Evolutionary conservation across 257 asterid species (phyloP).

Genomic region (Rhazya stricta): DNA sequence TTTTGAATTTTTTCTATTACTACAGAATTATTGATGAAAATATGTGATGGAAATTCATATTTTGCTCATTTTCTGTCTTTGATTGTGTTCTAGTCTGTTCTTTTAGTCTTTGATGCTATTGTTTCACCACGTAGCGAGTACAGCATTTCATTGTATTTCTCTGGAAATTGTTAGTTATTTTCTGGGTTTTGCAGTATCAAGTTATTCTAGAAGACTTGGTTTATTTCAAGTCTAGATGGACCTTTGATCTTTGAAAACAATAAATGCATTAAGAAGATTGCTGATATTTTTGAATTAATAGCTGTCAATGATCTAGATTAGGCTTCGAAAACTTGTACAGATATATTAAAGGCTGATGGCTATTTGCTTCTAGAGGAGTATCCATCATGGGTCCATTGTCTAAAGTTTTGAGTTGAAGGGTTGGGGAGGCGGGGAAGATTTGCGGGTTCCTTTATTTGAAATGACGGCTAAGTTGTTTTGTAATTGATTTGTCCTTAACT

Average conservation of each 20-base stretch:
- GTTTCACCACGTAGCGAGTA: background rate
- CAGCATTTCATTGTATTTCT: background rate
- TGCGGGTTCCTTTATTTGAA: background rate
- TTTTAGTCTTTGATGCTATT: background rate
- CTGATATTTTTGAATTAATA: background rate
- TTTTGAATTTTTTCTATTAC: conserved; percentile 1
- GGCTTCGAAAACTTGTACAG: background rate
- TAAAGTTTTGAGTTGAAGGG: background rate
- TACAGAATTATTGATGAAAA: background rate
- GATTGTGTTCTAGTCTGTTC: background rate
- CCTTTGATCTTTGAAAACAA: background rate
- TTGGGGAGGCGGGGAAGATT: background rate
- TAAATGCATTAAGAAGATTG: background rate
- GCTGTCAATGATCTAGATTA: background rate
- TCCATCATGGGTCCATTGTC: background rate
- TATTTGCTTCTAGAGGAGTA: background rate
- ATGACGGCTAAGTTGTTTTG: background rate
- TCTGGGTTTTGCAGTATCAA: background rate
- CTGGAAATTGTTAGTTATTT: background rate
- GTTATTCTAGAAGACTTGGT: background rate
- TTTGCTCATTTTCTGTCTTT: background rate
- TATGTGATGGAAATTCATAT: background rate
- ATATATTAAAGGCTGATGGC: background rate
- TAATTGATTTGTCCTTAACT: too few relatives aligned
- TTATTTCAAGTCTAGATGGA: background rate